Percentiles rank a stretch among this genome's conserved stretches.
Evolutionary conservation across 768 basidiomycete species (phyloP).

Genomic region (Suillus subluteus): DNA sequence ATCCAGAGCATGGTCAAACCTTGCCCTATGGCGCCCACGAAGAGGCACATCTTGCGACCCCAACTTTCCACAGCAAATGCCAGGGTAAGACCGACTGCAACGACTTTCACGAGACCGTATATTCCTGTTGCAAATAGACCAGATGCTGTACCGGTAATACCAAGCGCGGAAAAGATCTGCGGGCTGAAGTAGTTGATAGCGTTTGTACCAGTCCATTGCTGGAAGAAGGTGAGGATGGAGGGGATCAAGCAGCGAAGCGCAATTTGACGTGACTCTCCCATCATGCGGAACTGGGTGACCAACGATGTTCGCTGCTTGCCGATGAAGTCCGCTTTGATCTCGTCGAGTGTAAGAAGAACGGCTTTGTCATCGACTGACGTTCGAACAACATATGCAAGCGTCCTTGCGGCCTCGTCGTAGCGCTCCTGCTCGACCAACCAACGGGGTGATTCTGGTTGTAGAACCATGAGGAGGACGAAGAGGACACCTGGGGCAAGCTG

Average conservation of each 20-base stretch:
- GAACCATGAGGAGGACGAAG: conserved; percentile 44
- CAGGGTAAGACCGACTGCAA: conserved; percentile 44
- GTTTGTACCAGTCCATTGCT: conserved; percentile 52
- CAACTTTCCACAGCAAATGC: conserved; percentile 47
- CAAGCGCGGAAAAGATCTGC: conserved; percentile 47
- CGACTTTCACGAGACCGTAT: conserved; percentile 39
- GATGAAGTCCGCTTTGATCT: conserved; percentile 46
- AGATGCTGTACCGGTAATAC: conserved; percentile 43
- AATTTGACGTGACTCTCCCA: conserved; percentile 42
- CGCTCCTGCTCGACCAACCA: conserved; percentile 52
- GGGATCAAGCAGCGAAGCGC: conserved; percentile 45
- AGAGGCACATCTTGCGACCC: conserved; percentile 48
- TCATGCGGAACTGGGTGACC: conserved; percentile 37
- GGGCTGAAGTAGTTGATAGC: conserved; percentile 54
- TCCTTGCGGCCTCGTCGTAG: conserved; percentile 39
- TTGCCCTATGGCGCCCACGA: conserved; percentile 50
- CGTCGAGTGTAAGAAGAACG: conserved; percentile 41
- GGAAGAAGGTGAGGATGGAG: conserved; percentile 46
- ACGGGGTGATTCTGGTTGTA: conserved; percentile 52
- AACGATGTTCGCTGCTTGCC: conserved; percentile 40
- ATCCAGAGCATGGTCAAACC: conserved; percentile 52
- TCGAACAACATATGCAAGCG: conserved; percentile 38
- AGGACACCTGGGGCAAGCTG: conserved; percentile 53
- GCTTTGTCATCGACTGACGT: conserved; percentile 34
- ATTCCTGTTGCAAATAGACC: conserved; percentile 50